Evolutionary conservation across 2,329 filamentous ascomycete species (phyloP).

Genomic region (Stagonosporopsis tanaceti): DNA sequence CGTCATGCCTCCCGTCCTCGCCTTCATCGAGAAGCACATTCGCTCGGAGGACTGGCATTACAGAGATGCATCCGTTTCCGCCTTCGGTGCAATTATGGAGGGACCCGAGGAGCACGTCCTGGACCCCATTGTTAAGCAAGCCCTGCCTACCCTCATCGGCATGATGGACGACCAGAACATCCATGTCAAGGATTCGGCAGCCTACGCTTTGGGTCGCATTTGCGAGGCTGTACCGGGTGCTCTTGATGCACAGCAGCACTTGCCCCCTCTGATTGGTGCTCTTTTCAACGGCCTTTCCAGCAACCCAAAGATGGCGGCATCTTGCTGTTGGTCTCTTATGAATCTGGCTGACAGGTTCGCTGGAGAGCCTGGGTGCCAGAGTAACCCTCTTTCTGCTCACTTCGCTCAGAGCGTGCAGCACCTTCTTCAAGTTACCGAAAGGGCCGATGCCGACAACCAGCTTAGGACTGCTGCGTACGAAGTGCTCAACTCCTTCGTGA

Average conservation of each 20-base stretch:
- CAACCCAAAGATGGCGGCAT: slow-evolving; percentile 95
- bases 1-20: slow-evolving; percentile 84
- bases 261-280: slow-evolving; percentile 84
- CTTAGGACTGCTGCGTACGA: slow-evolving; percentile 96
- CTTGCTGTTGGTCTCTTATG: slow-evolving; percentile 99
- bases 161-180: slow-evolving; percentile 92
- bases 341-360: slow-evolving; percentile 96
- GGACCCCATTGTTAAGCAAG: slow-evolving; percentile 94
- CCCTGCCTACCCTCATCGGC: slow-evolving; percentile 85
- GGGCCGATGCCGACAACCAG: slow-evolving; percentile 81
- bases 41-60: slow-evolving; percentile 92
- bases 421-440: slow-evolving; percentile 84
- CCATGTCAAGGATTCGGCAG: slow-evolving; percentile 93
- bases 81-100: slow-evolving; percentile 98
- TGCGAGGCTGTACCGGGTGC: slow-evolving; percentile 92
- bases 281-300: slow-evolving; percentile 90
- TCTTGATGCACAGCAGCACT: slow-evolving; percentile 83
- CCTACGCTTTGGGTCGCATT: slow-evolving; percentile 94
- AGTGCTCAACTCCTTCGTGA: slow-evolving; percentile 92
- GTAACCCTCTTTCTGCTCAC: slow-evolving; percentile 86
- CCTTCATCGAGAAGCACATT: slow-evolving; percentile 91
- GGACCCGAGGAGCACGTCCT: slow-evolving; percentile 92
- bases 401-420: slow-evolving; percentile 92
- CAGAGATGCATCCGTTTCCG: slow-evolving; percentile 93
- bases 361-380: slow-evolving; percentile 78